Evolutionary conservation across 2,329 filamentous ascomycete species (phyloP), one percentile per base, ranked within the genome.

Genomic region (Falciphora oryzae): DNA sequence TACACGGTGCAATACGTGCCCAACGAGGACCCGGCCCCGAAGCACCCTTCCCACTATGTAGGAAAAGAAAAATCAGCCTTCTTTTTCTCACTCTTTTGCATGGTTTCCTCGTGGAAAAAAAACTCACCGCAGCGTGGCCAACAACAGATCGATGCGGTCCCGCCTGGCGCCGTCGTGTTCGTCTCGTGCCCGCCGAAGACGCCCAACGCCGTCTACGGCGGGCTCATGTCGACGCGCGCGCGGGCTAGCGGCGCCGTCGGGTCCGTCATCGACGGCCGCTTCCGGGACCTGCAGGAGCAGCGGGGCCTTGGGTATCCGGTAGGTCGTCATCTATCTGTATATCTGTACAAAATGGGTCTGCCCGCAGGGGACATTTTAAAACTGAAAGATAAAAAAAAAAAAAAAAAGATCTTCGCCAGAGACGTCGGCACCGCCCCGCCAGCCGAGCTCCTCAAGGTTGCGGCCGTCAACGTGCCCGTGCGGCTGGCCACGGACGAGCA

Each of bases 231-330:
- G 29, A 77, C 77, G 3, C 75, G 81, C 27, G 82, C 82, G 3
- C 74, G 76, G 67, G 72, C 73, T 7, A 73, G 75, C 57, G 77
- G 78, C 6, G 81, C 80, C 1, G 79, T 74, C 1, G 83, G 82
- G 1, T 78, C 79, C 4, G 74, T 85, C 16, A 78, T 85, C 38
- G 82, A 85, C 69, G 83, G 83, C 4, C 75, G 81, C 4, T 75
- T 84, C 64, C 77, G 82, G 13, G 82, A 85, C 68, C 71, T 85
- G 31, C 76, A 82, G 67, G 82, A 85, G 72, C 83, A 85, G 69
- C 78, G 82, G 8, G 79, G 77, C 28, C 70, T 83, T 27, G 71
- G 71, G 0, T 83, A 76, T 65, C 80, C 81, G 6, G 79, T 80
- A 65, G 59, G 70, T 66, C 14, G 25, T 22, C 2, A 28, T 57